Percentiles rank a stretch among this genome's conserved stretches.
Conservation (phyloP, 352 stramenopile species). For the Elongisporangium anandrum region DNA sequence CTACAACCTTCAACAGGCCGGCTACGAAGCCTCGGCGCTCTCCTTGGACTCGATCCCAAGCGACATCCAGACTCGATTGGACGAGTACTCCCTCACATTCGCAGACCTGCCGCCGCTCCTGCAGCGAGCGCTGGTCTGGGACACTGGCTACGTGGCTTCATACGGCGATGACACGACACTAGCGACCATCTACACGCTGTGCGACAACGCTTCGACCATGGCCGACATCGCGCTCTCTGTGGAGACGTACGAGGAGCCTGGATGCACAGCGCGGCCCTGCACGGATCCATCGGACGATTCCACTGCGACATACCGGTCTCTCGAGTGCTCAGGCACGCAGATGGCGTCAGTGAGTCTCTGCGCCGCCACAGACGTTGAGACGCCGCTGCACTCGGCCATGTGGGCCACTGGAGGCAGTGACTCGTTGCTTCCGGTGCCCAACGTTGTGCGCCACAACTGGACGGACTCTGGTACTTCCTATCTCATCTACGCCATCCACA, state of each 20-base stretch:
- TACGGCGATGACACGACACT: slow-evolving; percentile 3
- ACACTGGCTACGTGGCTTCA: slow-evolving; percentile 32
- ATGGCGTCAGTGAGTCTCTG: slow-evolving; percentile 17
- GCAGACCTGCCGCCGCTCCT: slow-evolving; percentile 26
- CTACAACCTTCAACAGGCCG: neutral
- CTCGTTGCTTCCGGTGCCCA: slow-evolving; percentile 23
- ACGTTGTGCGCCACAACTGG: slow-evolving; percentile 32
- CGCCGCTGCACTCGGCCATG: slow-evolving; percentile 35
- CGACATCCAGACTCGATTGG: too few species aligned
- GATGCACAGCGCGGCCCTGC: slow-evolving; percentile 16
- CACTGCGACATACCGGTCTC: slow-evolving; percentile 4
- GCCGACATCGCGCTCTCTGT: slow-evolving; percentile 22
- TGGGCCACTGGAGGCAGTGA: slow-evolving; percentile 40
- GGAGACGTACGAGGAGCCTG: slow-evolving; percentile 8
- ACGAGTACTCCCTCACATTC: slow-evolving; percentile 12
- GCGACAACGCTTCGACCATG: slow-evolving; percentile 17
- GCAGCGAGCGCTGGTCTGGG: slow-evolving; percentile 45
- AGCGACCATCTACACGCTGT: slow-evolving; percentile 17
- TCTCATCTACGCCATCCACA: slow-evolving; percentile 36
- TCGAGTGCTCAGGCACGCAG: slow-evolving; percentile 17
- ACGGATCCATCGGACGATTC: neutral
- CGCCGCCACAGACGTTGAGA: slow-evolving; percentile 12
- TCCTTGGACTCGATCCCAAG: too few species aligned
- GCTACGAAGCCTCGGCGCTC: too few species aligned
- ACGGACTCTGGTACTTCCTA: slow-evolving; percentile 12